Percentiles rank a stretch among this genome's conserved stretches.
Evolutionary conservation across 2,329 filamentous ascomycete genomes (phyloP).

Genomic region (Elsinoe necatrix): DNA sequence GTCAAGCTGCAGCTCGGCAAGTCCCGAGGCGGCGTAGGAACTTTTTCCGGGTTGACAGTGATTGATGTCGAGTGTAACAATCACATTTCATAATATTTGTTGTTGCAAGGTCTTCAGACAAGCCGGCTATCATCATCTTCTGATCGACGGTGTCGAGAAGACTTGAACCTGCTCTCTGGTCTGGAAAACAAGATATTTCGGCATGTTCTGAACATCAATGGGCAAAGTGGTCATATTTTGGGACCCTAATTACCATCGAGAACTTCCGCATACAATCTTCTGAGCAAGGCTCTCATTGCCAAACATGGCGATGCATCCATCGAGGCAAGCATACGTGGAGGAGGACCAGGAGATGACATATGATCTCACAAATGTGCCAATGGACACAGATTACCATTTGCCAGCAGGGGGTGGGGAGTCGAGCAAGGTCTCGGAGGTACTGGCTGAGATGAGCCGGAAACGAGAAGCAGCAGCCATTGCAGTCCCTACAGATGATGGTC

Average conservation of each 20-base stretch:
- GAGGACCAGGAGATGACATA: conserved; percentile 40
- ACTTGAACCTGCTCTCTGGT: no score
- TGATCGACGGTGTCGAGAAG: no score
- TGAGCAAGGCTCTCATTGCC: not conserved
- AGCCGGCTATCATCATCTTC: no score
- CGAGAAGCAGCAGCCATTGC: conserved; percentile 78
- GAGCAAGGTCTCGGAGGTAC: conserved; percentile 75
- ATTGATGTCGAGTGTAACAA: not conserved
- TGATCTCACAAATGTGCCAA: conserved; percentile 21
- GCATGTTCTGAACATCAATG: no score
- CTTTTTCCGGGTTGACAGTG: not conserved
- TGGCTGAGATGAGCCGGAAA: conserved; percentile 86
- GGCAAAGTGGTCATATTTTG: no score
- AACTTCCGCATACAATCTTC: not conserved
- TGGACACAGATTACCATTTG: conserved; percentile 80
- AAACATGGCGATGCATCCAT: conserved; percentile 61
- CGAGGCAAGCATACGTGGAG: conserved; percentile 89
- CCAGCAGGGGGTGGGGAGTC: conserved; percentile 62
- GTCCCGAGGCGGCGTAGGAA: not conserved
- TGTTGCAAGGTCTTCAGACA: no score
- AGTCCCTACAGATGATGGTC: conserved; percentile 86
- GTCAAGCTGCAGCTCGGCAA: not conserved
- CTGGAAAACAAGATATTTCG: no score
- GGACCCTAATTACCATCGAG: not conserved
- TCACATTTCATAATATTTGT: no score